Evolutionary conservation across 2,329 filamentous ascomycete genomes (phyloP), one percentile per base, ranked within the genome.

Genomic region (Beauveria brongniartii): DNA sequence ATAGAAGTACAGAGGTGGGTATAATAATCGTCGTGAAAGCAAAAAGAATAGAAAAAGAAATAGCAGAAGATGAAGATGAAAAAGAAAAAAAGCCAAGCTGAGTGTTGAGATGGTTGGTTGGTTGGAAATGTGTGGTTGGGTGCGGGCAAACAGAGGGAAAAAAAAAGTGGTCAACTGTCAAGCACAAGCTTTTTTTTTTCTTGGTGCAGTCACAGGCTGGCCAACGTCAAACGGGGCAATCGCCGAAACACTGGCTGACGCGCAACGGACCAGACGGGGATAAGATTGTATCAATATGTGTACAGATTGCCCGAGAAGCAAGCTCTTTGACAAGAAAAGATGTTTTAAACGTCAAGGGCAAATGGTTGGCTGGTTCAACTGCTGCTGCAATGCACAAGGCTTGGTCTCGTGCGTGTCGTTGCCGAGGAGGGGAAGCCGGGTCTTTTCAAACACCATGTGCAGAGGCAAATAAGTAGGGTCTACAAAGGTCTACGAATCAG

Each of bases 11-110:
- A 22, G 37, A 22, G 26, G 18, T 54, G 34, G 22, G 26, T 20
- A 26, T 20, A n/a, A 16, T 50, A 40, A 28, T 50, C 4, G 57
- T 61, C 43, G 55, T 53, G 44, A 61, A 52, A 58, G 58, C 20
- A 62, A 44, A 63, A 28, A 34, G 30, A 34, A 30, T 30, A 5
- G 30, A 12, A 34, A 34, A 12, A 34, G 10, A 34, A 34, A 34
- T 12, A 34, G 30, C 5, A 14, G 12, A 37, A 37, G 34, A 55
- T 46, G 44, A 54, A 56, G 57, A 61, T 55, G 41, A 61, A 48
- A 20, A 28, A 50, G 37, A 28, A 60, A 46, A 60, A 46, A 40
- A 48, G 46, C 28, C 18, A 54, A 16, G 34, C 4, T 12, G 16
- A 41, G 3, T 22, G 48, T 22, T 18, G 28, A 28, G 18, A 52